phyloP scores from a whole-genome alignment of 2,329 filamentous ascomycete species.

The Trichoderma atrobrunneum region DNA sequence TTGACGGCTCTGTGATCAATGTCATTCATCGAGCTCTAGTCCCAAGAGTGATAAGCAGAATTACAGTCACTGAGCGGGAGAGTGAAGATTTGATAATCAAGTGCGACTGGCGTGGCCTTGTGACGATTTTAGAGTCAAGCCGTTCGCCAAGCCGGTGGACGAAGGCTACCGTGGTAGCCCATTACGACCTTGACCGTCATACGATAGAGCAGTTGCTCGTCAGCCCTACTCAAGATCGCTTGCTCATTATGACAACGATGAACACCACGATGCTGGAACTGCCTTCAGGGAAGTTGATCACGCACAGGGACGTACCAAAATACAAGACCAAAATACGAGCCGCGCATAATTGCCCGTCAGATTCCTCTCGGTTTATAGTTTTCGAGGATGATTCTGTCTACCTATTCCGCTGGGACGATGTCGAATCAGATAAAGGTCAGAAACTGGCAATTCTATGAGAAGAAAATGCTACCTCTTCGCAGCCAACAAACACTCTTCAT shows the following conservation, averaged over 20 bases:
- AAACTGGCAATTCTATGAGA: background rate
- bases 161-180: background rate
- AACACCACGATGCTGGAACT: background rate
- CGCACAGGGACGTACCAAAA: background rate
- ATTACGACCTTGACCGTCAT: background rate
- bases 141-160: background rate
- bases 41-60: background rate
- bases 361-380: background rate
- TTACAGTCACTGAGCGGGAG: background rate
- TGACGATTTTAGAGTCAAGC: background rate
- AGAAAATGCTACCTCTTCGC: background rate
- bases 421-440: background rate
- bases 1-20: background rate
- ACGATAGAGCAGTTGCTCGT: constrained; percentile 1
- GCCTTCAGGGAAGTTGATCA: background rate
- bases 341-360: background rate
- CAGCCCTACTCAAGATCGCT: constrained; percentile 2
- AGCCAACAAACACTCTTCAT: background rate
- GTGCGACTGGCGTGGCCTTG: background rate
- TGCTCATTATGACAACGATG: background rate
- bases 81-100: background rate
- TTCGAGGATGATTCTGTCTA: background rate
- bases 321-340: background rate
- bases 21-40: background rate
- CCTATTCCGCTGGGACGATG: background rate